Evolutionary conservation across 2,329 filamentous ascomycete genomes (phyloP).

Genomic region (Eutypella sp.): DNA sequence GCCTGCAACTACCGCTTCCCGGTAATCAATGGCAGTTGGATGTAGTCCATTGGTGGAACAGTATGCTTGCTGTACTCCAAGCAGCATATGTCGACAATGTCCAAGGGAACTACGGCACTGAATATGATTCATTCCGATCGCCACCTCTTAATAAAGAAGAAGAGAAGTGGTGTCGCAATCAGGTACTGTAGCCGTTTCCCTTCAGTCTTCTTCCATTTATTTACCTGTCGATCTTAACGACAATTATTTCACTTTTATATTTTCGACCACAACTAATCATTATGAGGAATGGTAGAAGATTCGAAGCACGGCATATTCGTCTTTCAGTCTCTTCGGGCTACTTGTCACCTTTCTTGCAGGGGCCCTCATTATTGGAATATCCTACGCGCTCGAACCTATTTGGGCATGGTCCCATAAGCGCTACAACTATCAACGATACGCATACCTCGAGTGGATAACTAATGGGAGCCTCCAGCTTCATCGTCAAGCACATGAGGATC

Average conservation of each 20-base stretch:
- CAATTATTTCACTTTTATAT: background rate
- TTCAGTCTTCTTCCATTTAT: background rate
- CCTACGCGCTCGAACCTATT: constrained; percentile 1
- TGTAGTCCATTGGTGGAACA: constrained; percentile 6
- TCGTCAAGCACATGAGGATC: background rate
- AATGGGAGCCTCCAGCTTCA: background rate
- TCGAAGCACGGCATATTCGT: background rate
- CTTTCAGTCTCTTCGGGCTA: constrained; percentile 1
- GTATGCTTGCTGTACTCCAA: constrained; percentile 5
- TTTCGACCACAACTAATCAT: background rate
- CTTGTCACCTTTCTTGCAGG: background rate
- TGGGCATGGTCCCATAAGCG: background rate
- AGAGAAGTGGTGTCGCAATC: constrained; percentile 3
- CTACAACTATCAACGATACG: background rate
- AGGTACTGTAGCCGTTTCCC: constrained; percentile 1
- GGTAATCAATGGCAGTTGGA: constrained; percentile 10
- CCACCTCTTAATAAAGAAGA: constrained; percentile 2
- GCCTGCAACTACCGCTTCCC: constrained; percentile 16
- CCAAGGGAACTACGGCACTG: background rate
- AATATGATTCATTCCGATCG: background rate
- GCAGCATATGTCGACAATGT: constrained; percentile 1
- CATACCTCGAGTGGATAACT: background rate
- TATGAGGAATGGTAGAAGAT: background rate
- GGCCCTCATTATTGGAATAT: background rate
- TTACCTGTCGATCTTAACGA: background rate